Percentiles rank a stretch among this genome's conserved stretches.
Conservation (phyloP, 2,329 filamentous ascomycete genomes). For the Berkeleyomyces rouxiae region DNA sequence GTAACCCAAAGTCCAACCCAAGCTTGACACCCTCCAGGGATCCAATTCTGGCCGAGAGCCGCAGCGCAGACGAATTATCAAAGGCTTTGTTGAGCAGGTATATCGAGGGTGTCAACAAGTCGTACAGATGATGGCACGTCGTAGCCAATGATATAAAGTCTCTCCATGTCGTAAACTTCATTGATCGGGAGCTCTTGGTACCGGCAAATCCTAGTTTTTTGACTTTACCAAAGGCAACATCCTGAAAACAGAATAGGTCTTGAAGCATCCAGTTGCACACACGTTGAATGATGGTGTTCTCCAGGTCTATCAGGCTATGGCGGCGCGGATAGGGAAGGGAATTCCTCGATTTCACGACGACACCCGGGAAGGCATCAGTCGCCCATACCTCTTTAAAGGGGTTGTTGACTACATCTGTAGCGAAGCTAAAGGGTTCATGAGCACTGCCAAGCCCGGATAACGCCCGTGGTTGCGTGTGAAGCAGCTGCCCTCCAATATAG, state of each 20-base stretch:
- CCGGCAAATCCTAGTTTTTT: too few relatives aligned
- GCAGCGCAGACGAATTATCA: slow-evolving; percentile 8
- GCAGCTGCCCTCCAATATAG: background rate
- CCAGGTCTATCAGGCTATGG: background rate
- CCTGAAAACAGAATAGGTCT: background rate
- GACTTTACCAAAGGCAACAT: background rate
- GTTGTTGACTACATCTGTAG: background rate
- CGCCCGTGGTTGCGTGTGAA: background rate
- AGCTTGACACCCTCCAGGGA: slow-evolving; percentile 3
- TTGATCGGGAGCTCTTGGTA: background rate
- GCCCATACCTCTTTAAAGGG: background rate
- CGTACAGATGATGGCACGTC: slow-evolving; percentile 4
- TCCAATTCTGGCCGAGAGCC: slow-evolving; percentile 3
- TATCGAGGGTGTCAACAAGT: slow-evolving; percentile 1
- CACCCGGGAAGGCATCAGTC: background rate
- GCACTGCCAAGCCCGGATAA: background rate
- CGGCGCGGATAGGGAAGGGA: background rate
- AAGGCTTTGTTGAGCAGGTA: slow-evolving; percentile 7
- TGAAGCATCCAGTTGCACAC: slow-evolving; percentile 3
- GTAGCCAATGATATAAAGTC: slow-evolving; percentile 6
- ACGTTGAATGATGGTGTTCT: background rate
- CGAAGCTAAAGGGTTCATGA: slow-evolving; percentile 3
- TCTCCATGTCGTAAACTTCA: background rate
- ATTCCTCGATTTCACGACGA: background rate
- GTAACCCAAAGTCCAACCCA: background rate